These are phyloP conservation scores for Pelargonium myrrhifolium DNA, from an alignment of 441 rosid species.

Conservation along the genomic window DNA sequence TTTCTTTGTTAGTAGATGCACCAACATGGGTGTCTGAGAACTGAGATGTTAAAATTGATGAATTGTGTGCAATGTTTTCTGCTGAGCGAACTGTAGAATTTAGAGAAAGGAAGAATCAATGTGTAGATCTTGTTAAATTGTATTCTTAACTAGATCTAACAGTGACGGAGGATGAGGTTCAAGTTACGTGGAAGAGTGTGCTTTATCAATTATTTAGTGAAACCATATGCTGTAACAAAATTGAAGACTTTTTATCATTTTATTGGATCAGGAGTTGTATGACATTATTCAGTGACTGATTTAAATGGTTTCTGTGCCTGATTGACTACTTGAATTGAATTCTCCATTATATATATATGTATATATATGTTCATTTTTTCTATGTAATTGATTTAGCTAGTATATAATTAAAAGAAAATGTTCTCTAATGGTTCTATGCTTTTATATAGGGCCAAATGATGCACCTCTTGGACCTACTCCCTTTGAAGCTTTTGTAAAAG, in stretches of 20 bases:
- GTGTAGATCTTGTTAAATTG: background rate
- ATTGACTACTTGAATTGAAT: background rate
- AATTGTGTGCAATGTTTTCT: background rate
- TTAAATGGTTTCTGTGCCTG: background rate
- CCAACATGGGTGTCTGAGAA: background rate
- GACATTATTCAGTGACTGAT: too few relatives aligned
- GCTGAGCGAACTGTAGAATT: background rate
- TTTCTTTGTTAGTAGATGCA: background rate
- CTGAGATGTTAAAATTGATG: background rate
- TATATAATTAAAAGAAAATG: background rate
- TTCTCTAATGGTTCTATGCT: slow-evolving; percentile 20
- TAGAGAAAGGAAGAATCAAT: background rate
- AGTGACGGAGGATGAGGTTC: too few relatives aligned
- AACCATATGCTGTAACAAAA: background rate
- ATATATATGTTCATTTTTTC: background rate
- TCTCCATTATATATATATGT: too few relatives aligned
- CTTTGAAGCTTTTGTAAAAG: slow-evolving; percentile 91
- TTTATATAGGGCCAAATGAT: slow-evolving; percentile 69
- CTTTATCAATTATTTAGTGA: background rate
- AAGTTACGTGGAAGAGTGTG: too few relatives aligned
- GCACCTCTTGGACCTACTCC: slow-evolving; percentile 85
- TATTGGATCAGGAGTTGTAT: background rate
- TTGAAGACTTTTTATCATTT: background rate
- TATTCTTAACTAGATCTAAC: background rate
- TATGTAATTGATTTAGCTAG: slow-evolving; percentile 9